Percentiles rank a stretch among this genome's conserved stretches.
Evolutionary conservation across 2,329 filamentous ascomycete species (phyloP).

Genomic region (Aspergillus pseudoterreus): DNA sequence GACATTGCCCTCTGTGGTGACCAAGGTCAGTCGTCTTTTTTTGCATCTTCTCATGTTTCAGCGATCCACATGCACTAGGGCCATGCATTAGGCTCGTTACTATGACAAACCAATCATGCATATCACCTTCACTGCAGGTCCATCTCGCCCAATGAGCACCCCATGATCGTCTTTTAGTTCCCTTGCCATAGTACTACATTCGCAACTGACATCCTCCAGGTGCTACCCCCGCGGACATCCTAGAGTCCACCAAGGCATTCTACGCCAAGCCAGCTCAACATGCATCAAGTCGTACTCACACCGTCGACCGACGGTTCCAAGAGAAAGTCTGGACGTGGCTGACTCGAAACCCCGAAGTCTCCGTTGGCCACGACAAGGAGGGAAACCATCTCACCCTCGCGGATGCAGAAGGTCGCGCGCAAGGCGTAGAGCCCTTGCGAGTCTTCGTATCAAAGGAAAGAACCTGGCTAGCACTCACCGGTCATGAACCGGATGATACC

Average conservation of each 20-base stretch:
- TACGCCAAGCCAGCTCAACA: slow-evolving; percentile 27
- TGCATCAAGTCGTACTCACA: slow-evolving; percentile 17
- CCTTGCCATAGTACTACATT: no score
- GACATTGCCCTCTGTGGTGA: slow-evolving; percentile 58
- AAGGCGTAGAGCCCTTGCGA: slow-evolving; percentile 18
- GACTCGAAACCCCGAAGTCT: slow-evolving; percentile 53
- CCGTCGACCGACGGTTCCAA: slow-evolving; percentile 50
- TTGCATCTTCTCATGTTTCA: slow-evolving; percentile 15
- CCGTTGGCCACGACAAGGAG: slow-evolving; percentile 42
- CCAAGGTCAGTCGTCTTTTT: slow-evolving; percentile 40
- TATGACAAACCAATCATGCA: neutral
- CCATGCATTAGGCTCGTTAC: neutral
- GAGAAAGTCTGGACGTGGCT: slow-evolving; percentile 58
- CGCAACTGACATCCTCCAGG: slow-evolving; percentile 27
- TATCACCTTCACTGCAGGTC: neutral
- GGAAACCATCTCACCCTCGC: slow-evolving; percentile 39
- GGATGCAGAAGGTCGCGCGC: slow-evolving; percentile 32
- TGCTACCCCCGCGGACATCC: slow-evolving; percentile 33
- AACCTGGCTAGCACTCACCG: slow-evolving; percentile 58
- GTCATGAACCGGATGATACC: slow-evolving; percentile 55
- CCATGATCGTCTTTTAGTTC: no score
- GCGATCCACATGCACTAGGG: neutral
- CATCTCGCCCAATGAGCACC: neutral
- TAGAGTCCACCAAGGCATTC: slow-evolving; percentile 33
- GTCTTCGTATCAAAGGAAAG: slow-evolving; percentile 53